Evolutionary conservation across 805 yeast species (phyloP), one percentile per base, ranked within the genome.

Genomic region (Brettanomyces naardenensis): DNA sequence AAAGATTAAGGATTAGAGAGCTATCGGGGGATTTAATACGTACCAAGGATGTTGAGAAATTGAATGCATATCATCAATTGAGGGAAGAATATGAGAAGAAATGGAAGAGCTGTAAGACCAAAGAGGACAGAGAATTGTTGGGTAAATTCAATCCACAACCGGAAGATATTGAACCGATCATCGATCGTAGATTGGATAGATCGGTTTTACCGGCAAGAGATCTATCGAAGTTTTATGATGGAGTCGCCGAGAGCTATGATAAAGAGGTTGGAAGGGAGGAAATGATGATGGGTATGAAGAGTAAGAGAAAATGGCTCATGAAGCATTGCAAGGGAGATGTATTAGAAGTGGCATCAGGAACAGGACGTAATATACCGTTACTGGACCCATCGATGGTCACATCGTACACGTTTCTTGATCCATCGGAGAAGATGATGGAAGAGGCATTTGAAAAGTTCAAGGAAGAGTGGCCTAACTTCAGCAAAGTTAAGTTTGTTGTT

Each of bases 311-410:
- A 49, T 80, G 92, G 84, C 58, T 83, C 33, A 83, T 84, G 88
- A 72, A 66, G 27, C 83, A 82, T 44, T 72, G 80, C 35, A 64
- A 67, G 41, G 98, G 98, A 18, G 96, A 92, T 54, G 96, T 88
- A 2, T 64, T 92, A 40, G 98, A 92, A 59, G 92, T 90, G 9
- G 81, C 97, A 0, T 85, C 95, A 54, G 98, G 98, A 41, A 92
- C 98, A 0, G 97, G 98, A 5, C 72, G 97, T 59, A 92, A 92
- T 55, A 72, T 90, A 40, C 78, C 80, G 34, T 89, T 80, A 54
- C 61, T 87, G 48, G 71, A 79, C 37, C 72, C 78, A 17, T 67
- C 72, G 2, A 55, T 65, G 20, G 62, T 90, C 22, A 68, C 71
- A 34, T 82, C 95, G 0, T 72, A 86, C 28, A 90, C 97, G 0